Conservation (phyloP, 495 filamentous ascomycete genomes). For the Physcia stellaris region DNA sequence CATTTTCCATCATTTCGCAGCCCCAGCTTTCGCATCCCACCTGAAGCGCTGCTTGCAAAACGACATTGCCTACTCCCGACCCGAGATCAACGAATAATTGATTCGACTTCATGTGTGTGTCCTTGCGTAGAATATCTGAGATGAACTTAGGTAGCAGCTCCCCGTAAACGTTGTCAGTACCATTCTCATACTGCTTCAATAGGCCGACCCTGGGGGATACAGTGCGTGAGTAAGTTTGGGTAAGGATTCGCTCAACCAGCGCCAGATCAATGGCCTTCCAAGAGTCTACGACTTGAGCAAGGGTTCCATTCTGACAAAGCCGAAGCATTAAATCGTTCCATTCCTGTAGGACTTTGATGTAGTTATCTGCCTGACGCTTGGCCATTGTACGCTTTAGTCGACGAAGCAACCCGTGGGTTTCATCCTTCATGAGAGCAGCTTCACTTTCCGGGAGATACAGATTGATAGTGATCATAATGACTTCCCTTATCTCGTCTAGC, state of each 20-base stretch:
- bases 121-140: slow-evolving; percentile 57
- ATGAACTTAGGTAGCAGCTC: slow-evolving; percentile 79
- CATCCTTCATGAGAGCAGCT: slow-evolving; percentile 52
- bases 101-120: slow-evolving; percentile 60
- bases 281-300: slow-evolving; percentile 52
- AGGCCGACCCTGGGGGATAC: slow-evolving; percentile 77
- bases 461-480: slow-evolving; percentile 57
- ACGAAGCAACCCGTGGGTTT: slow-evolving; percentile 56
- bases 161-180: slow-evolving; percentile 84
- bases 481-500: slow-evolving; percentile 67
- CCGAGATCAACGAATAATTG: slow-evolving; percentile 90
- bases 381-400: slow-evolving; percentile 55
- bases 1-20: slow-evolving; percentile 87
- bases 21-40: slow-evolving; percentile 92
- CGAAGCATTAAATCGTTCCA: slow-evolving; percentile 59
- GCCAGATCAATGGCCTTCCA: slow-evolving; percentile 51
- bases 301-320: slow-evolving; percentile 46
- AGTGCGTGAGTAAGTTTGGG: slow-evolving; percentile 79
- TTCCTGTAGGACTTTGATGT: slow-evolving; percentile 51
- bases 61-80: slow-evolving; percentile 90
- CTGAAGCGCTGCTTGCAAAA: slow-evolving; percentile 86
- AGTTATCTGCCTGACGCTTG: slow-evolving; percentile 48
- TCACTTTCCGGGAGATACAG: slow-evolving; percentile 60
- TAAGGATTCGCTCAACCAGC: slow-evolving; percentile 68
- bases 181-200: slow-evolving; percentile 71